Conservation (phyloP, 371 early-diverging fungal species). For the Haplosporangium sp. region DNA sequence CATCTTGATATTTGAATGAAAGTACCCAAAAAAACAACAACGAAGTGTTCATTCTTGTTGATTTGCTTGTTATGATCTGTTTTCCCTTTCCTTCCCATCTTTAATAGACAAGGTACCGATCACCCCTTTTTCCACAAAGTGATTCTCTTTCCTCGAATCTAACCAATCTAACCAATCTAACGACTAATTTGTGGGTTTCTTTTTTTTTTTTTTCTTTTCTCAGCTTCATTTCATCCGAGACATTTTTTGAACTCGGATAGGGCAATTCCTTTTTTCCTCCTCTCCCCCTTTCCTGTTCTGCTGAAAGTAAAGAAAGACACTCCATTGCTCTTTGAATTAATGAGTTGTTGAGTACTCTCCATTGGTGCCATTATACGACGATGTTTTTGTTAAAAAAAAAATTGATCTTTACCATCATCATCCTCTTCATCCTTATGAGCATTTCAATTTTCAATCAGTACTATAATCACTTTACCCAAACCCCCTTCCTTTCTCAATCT, state of each 20-base stretch:
- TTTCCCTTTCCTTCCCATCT: neutral
- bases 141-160: neutral
- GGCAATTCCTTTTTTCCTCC: neutral
- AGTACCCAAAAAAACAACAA: constrained; percentile 17
- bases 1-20: neutral
- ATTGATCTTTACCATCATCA: no score
- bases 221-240: neutral
- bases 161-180: neutral
- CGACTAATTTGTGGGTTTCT: no score
- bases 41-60: no score
- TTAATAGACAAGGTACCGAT: neutral
- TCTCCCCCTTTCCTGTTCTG: neutral
- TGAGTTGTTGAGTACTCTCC: neutral
- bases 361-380: no score
- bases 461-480: neutral
- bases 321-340: neutral
- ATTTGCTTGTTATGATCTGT: neutral
- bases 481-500: neutral
- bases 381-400: no score
- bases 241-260: neutral
- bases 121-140: neutral
- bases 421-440: no score
- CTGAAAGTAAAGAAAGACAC: no score
- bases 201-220: neutral
- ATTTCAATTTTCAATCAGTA: neutral